A percentile compares a stretch with the other conserved stretches of the same genome.
Evolutionary conservation across 495 filamentous ascomycete genomes (phyloP).

Genomic region (Tuber umbilicatum): DNA sequence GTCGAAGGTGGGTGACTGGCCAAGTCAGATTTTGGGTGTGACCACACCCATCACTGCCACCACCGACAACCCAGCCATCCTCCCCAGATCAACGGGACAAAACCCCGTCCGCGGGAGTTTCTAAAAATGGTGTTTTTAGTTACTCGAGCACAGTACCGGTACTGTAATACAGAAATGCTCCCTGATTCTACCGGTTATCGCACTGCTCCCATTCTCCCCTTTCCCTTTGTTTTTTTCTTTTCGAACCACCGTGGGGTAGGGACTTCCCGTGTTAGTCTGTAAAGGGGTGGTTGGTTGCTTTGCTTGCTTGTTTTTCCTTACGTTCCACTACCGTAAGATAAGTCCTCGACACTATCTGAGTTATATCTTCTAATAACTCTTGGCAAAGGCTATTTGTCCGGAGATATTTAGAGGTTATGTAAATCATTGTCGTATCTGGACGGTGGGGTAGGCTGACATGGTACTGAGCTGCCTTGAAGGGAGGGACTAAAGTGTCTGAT

Average conservation of each 20-base stretch:
- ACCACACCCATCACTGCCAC: too few relatives aligned
- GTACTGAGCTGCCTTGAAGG: neutral
- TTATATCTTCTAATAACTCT: neutral
- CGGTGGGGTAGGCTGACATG: neutral
- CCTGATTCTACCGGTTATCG: neutral
- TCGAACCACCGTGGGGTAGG: neutral
- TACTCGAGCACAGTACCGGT: too few relatives aligned
- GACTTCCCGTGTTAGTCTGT: neutral
- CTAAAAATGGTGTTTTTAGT: neutral
- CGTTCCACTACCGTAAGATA: neutral
- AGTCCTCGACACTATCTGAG: neutral
- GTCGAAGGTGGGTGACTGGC: too few relatives aligned
- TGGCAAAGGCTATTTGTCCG: conserved; percentile 5
- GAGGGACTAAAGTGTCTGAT: too few relatives aligned
- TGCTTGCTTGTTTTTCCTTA: neutral
- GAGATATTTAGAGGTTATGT: neutral
- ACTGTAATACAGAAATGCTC: neutral
- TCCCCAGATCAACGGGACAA: neutral
- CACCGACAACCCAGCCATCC: neutral
- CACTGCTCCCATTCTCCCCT: neutral
- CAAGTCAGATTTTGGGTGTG: too few relatives aligned
- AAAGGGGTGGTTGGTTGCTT: neutral
- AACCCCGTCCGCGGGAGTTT: neutral
- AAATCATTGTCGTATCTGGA: neutral
- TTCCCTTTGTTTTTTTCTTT: neutral